These are phyloP conservation scores for Penicillium polonicum DNA, from an alignment of 2,329 filamentous ascomycete species.

Conservation along the genomic window DNA sequence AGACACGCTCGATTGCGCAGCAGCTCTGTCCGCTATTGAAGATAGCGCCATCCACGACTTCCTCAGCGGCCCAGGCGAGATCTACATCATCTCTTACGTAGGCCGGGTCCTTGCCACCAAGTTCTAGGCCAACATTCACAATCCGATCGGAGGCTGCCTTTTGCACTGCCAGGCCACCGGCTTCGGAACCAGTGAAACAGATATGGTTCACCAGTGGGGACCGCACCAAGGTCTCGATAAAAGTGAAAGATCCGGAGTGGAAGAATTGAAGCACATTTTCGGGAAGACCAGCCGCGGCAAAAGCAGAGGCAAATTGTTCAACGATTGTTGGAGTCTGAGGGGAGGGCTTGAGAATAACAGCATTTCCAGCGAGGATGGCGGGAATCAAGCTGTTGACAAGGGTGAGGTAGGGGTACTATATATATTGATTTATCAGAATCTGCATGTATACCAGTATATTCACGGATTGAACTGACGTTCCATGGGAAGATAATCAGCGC, in stretches of 20 bases:
- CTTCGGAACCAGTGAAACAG: slow-evolving; percentile 92
- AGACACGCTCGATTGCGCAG: slow-evolving; percentile 88
- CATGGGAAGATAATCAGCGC: slow-evolving; percentile 90
- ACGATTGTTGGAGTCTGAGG: slow-evolving; percentile 91
- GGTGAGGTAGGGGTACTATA: slow-evolving; percentile 90
- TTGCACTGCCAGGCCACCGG: slow-evolving; percentile 81
- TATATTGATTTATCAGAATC: background rate
- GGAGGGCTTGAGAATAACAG: slow-evolving; percentile 89
- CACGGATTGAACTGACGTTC: slow-evolving; percentile 68
- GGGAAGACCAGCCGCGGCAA: slow-evolving; percentile 77
- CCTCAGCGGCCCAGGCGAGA: slow-evolving; percentile 83
- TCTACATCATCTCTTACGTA: slow-evolving; percentile 87
- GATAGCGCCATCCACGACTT: slow-evolving; percentile 92
- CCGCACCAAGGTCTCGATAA: slow-evolving; percentile 75
- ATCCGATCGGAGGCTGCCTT: slow-evolving; percentile 79
- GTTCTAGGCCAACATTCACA: slow-evolving; percentile 81
- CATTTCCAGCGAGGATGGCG: slow-evolving; percentile 85
- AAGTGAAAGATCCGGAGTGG: slow-evolving; percentile 75
- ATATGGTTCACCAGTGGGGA: slow-evolving; percentile 75
- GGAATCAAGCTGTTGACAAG: slow-evolving; percentile 90
- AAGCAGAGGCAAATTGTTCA: slow-evolving; percentile 76
- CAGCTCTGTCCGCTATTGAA: slow-evolving; percentile 99
- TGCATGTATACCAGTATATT: background rate
- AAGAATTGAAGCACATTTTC: slow-evolving; percentile 85
- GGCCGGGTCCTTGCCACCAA: slow-evolving; percentile 92